A percentile compares a stretch with the other conserved stretches of the same genome.
Evolutionary conservation across 192 early-diverging fungal genomes (phyloP).

Genomic region (Cetraspora pellucida): DNA sequence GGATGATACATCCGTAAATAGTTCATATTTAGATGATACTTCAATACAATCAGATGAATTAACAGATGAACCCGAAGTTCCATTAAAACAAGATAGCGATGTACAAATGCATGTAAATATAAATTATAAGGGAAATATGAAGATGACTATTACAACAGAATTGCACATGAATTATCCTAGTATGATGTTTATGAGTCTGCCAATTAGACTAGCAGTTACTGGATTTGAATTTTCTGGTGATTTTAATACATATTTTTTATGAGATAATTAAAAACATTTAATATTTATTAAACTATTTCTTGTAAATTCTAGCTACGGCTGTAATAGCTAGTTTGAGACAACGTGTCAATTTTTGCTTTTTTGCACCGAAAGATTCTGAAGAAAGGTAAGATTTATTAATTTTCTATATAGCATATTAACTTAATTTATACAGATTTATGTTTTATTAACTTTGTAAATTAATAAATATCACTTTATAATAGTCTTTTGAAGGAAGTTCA

Average conservation of each 20-base stretch:
- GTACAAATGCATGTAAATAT: constrained; percentile 67
- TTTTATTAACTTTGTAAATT: too few species aligned
- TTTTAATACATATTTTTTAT: neutral
- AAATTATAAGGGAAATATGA: constrained; percentile 75
- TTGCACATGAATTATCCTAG: constrained; percentile 78
- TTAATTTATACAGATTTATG: too few species aligned
- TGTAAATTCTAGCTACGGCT: constrained; percentile 49
- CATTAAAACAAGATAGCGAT: constrained; percentile 57
- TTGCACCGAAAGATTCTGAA: constrained; percentile 62
- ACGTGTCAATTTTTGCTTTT: constrained; percentile 72
- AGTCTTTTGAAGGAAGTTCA: constrained; percentile 60
- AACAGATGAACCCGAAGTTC: neutral
- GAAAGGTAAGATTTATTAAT: constrained; percentile 42
- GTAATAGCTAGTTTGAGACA: constrained; percentile 68
- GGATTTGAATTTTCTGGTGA: constrained; percentile 68
- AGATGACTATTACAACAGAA: constrained; percentile 66
- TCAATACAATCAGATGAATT: neutral
- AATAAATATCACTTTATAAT: neutral
- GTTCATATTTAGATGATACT: neutral
- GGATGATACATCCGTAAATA: neutral
- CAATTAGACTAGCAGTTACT: constrained; percentile 69
- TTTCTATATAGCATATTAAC: too few species aligned
- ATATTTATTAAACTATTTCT: neutral
- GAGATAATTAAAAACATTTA: neutral
- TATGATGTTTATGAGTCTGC: constrained; percentile 71